Evolutionary conservation across 495 filamentous ascomycete species (phyloP).

Genomic region (Penicillium turbatum): DNA sequence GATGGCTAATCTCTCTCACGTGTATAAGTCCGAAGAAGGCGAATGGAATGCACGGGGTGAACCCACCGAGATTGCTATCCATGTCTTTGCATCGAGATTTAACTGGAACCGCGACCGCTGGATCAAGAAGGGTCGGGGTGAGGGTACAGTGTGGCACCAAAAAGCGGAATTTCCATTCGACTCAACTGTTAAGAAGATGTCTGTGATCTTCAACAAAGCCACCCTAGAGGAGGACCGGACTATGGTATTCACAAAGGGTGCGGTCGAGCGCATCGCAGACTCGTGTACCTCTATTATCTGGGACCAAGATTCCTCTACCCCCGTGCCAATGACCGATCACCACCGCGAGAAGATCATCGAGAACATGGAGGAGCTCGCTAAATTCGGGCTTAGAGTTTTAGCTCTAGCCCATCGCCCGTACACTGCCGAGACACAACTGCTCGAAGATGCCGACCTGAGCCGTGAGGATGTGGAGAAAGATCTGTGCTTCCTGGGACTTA

Average conservation of each 20-base stretch:
- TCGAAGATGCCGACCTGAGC: slow-evolving; percentile 10
- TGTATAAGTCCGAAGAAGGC: slow-evolving; percentile 37
- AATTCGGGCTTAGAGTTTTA: slow-evolving; percentile 54
- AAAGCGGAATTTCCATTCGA: slow-evolving; percentile 57
- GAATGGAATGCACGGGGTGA: slow-evolving; percentile 54
- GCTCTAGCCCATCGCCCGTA: slow-evolving; percentile 48
- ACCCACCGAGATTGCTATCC: slow-evolving; percentile 59
- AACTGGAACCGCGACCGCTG: slow-evolving; percentile 48
- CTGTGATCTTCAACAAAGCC: slow-evolving; percentile 45
- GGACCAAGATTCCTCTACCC: slow-evolving; percentile 40
- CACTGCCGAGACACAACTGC: slow-evolving; percentile 7
- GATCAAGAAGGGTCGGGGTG: slow-evolving; percentile 32
- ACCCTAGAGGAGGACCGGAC: slow-evolving; percentile 13
- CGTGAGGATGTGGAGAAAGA: slow-evolving; percentile 26
- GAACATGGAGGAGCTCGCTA: slow-evolving; percentile 53
- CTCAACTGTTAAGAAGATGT: slow-evolving; percentile 58
- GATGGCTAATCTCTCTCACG: slow-evolving; percentile 55
- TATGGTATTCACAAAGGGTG: slow-evolving; percentile 62
- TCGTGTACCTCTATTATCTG: slow-evolving; percentile 48
- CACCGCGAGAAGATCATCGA: slow-evolving; percentile 40
- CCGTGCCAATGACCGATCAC: slow-evolving; percentile 29
- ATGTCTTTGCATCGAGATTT: slow-evolving; percentile 56
- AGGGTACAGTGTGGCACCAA: slow-evolving; percentile 43
- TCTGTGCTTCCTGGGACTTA: slow-evolving; percentile 63
- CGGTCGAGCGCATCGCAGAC: slow-evolving; percentile 64